Base-by-base conservation (phyloP, 2,329 filamentous ascomycete species). In the Pochonia chlamydosporia region DNA sequence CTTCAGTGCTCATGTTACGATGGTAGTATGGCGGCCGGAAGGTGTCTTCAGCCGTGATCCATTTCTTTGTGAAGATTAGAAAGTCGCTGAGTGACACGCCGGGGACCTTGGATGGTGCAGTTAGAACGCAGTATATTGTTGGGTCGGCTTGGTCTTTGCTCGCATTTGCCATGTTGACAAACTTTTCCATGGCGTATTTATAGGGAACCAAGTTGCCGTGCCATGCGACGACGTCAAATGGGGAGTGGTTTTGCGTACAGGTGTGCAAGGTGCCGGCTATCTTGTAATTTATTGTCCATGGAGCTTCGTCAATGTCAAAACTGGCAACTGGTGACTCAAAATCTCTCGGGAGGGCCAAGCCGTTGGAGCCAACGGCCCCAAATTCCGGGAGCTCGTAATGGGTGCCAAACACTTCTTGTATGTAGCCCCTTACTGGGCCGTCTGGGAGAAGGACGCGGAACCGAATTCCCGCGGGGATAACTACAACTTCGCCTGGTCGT, bases 171-270 rank as follows among this genome's bases (percentile, higher is more conserved):
- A 79, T 63, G 64, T 75, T 74, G 72, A 84, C 59, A 69, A 84
- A 66, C 48, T 75, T 76, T 7, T 73, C 75, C 4, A 79, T 59
- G 43, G 75, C 75, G 56, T 80, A 80, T 59, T 79, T 79, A 63
- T 72, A 78, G 0, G 75, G 76, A 46, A 80, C 79, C 55, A 85
- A 84, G 44, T 78, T 81, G n/a, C 83, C 83, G 54, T 86, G 82
- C 83, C 84, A 87, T 2, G 81, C 83, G 0, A 86, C 80, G 1
- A 87, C 83, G 54, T 87, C 83, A 56, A 86, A 88, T 0, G 84
- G 84, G 3, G 76, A 82, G 59, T 87, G 83, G 20, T 69, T 70
- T 58, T 87, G 84, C 20, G 71, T 73, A 46, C 76, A 80, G 20
- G 66, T 69, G 56, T 83, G 85, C 31, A 85, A 75, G 36, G 74